phyloP scores from a whole-genome alignment of 2,329 filamentous ascomycete species.

The Xylaria sp. region DNA sequence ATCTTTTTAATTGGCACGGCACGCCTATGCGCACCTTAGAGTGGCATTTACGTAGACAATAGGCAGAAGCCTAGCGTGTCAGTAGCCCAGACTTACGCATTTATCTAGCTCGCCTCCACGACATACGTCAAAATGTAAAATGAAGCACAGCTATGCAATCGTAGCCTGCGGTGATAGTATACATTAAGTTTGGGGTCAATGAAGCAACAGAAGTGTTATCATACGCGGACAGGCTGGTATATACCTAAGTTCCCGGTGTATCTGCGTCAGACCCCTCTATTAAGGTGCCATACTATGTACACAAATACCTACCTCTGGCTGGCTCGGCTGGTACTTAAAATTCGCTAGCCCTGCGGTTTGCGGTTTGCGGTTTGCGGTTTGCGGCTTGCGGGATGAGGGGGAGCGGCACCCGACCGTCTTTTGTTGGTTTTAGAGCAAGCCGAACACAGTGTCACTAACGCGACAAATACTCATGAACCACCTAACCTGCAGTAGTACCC shows the following conservation, averaged over 20 bases:
- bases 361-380: background rate
- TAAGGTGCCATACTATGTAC: background rate
- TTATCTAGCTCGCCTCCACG: background rate
- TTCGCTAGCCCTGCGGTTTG: no score
- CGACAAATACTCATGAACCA: background rate
- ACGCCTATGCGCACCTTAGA: background rate
- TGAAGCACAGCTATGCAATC: background rate
- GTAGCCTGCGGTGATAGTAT: background rate
- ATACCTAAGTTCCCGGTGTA: background rate
- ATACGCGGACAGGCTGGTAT: background rate
- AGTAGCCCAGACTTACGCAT: background rate
- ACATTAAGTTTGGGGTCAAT: background rate
- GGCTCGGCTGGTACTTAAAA: no score
- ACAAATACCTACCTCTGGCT: background rate
- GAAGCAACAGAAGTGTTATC: background rate
- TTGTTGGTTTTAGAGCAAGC: background rate
- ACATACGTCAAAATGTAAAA: background rate
- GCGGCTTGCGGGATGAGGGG: constrained; percentile 9
- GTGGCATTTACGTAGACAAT: background rate
- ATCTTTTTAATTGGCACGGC: constrained; percentile 11
- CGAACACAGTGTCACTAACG: constrained; percentile 18
- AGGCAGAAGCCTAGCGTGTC: background rate
- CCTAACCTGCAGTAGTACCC: background rate
- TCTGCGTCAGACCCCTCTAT: no score
- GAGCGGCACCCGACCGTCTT: background rate